Evolutionary conservation across 257 asterid species (phyloP).

Genomic region (Jaltomata sinuosa): DNA sequence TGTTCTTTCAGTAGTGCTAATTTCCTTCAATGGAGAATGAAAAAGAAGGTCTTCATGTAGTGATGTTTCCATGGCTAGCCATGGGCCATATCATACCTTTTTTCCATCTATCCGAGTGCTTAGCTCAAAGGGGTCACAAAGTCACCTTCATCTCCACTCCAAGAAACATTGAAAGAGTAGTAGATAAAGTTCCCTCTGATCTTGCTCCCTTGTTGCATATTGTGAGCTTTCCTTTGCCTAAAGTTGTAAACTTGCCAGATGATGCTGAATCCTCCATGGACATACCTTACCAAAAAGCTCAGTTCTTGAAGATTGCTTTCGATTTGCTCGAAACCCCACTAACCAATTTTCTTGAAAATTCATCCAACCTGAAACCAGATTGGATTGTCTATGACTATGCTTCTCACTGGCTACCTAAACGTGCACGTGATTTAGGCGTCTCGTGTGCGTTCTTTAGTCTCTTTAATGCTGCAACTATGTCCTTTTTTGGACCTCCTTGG

Average conservation of each 20-base stretch:
- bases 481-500: constrained; percentile 52
- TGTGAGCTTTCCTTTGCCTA: constrained; percentile 40
- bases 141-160: constrained; percentile 79
- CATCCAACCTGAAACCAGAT: constrained; percentile 47
- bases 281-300: constrained; percentile 52
- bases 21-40: constrained; percentile 33
- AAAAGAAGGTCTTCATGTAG: constrained; percentile 44
- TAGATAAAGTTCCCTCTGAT: constrained; percentile 35
- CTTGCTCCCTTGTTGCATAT: constrained; percentile 38
- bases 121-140: constrained; percentile 60
- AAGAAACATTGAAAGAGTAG: constrained; percentile 52
- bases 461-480: constrained; percentile 69
- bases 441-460: constrained; percentile 51
- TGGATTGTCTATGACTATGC: constrained; percentile 79
- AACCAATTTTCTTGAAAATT: constrained; percentile 37
- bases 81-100: constrained; percentile 84
- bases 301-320: constrained; percentile 58
- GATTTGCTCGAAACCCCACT: constrained; percentile 50
- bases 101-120: constrained; percentile 36
- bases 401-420: constrained; percentile 64
- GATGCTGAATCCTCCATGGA: constrained; percentile 87
- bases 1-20: neutral
- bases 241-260: constrained; percentile 40
- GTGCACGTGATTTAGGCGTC: constrained; percentile 32
- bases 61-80: constrained; percentile 93